A percentile compares a stretch with the other conserved stretches of the same genome.
Conservation (phyloP, 148 eudicot genomes). For the Camellia lanceoleosa region DNA sequence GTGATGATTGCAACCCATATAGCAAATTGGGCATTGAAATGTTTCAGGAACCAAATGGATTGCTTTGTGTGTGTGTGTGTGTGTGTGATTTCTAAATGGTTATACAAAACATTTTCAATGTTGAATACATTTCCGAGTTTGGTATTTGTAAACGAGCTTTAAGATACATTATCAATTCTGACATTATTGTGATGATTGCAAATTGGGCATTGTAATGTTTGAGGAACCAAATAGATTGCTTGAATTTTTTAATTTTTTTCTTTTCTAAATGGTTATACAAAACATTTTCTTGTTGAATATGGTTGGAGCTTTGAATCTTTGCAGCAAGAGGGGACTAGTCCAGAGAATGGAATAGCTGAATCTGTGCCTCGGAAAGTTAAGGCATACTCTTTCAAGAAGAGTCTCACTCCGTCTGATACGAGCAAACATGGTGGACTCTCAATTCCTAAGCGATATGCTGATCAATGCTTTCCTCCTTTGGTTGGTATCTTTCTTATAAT, state of each 20-base stretch:
- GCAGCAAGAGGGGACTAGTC: not conserved
- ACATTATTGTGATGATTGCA: too few relatives aligned
- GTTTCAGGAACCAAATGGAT: not conserved
- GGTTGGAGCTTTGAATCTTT: not conserved
- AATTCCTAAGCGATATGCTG: constrained; percentile 21
- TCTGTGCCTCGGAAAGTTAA: not conserved
- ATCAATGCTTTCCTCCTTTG: constrained; percentile 26
- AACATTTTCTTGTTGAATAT: not conserved
- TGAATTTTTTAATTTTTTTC: too few relatives aligned
- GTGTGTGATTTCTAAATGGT: not conserved
- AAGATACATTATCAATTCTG: too few relatives aligned
- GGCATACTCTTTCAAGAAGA: constrained; percentile 16
- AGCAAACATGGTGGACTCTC: constrained; percentile 27
- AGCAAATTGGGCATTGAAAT: not conserved
- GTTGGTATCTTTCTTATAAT: constrained; percentile 5
- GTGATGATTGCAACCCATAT: not conserved
- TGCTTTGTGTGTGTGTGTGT: not conserved
- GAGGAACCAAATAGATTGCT: too few relatives aligned
- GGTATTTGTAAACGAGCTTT: too few relatives aligned
- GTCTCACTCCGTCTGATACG: constrained; percentile 25
- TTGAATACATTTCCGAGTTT: too few relatives aligned
- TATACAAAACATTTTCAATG: not conserved
- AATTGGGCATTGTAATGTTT: too few relatives aligned
- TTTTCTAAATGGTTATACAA: not conserved
- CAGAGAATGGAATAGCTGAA: not conserved